Conservation (phyloP, 495 filamentous ascomycete genomes). For the Penicillium coffeae region DNA sequence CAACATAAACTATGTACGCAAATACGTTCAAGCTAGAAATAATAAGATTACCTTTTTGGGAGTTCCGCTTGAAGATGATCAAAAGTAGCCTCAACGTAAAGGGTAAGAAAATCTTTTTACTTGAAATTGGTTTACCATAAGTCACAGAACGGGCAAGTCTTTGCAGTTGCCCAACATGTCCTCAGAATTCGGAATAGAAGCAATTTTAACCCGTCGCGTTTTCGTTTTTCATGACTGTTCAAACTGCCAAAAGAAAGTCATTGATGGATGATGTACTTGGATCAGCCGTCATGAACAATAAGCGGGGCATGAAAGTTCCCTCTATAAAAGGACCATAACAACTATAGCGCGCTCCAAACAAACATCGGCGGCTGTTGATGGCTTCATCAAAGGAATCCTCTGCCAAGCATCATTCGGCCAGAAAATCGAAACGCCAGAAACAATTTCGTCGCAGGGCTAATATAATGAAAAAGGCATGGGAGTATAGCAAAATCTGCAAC, state of each 20-base stretch:
- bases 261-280: not conserved
- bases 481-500: slow-evolving; percentile 12
- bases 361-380: not conserved
- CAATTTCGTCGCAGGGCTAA: slow-evolving; percentile 6
- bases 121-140: not conserved
- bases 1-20: not conserved
- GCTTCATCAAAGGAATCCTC: not conserved
- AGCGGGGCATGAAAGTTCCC: not conserved
- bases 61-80: not conserved
- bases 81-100: not conserved
- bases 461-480: slow-evolving; percentile 11
- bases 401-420: not conserved
- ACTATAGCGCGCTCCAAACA: not conserved
- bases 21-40: not conserved
- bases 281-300: not conserved
- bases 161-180: not conserved
- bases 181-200: not conserved
- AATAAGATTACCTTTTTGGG: not conserved
- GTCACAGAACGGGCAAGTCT: not conserved
- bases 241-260: not conserved
- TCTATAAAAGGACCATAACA: not conserved
- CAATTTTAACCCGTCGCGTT: not conserved
- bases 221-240: not conserved
- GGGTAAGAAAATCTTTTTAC: not conserved
- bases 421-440: slow-evolving; percentile 13